phyloP scores from a whole-genome alignment of 768 basidiomycete genomes.

The Psilocybe tampanensis region DNA sequence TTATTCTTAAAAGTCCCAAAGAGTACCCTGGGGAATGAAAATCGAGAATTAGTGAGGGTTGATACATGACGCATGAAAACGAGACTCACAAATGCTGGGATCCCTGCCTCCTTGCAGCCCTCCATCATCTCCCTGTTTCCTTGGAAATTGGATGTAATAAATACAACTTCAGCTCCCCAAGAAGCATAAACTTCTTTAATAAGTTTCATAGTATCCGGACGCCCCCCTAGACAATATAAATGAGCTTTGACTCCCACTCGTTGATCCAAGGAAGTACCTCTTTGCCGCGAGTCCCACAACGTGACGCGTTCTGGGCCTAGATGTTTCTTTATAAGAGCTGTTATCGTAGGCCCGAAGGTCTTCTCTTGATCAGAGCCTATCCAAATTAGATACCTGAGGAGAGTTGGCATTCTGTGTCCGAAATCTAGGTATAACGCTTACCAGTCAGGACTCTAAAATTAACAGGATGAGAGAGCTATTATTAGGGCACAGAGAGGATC shows the following conservation, averaged over 20 bases:
- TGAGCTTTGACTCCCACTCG: not conserved
- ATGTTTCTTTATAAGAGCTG: constrained; percentile 67
- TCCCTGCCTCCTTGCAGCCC: constrained; percentile 71
- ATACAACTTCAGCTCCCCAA: constrained; percentile 84
- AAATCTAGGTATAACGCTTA: constrained; percentile 22
- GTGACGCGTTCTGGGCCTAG: constrained; percentile 70
- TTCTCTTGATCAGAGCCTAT: constrained; percentile 85
- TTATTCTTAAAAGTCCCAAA: constrained; percentile 66
- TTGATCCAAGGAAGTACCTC: constrained; percentile 39
- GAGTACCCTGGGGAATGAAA: constrained; percentile 47
- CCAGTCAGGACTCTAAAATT: constrained; percentile 49
- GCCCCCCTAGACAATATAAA: constrained; percentile 45
- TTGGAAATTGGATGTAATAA: constrained; percentile 79
- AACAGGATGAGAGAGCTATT: constrained; percentile 7
- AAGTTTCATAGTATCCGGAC: constrained; percentile 80
- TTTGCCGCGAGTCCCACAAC: constrained; percentile 78
- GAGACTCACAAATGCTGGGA: constrained; percentile 61
- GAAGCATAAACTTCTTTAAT: constrained; percentile 70
- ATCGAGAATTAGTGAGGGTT: not conserved
- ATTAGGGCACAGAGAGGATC: not conserved
- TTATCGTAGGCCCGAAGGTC: constrained; percentile 83
- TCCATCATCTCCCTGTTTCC: constrained; percentile 86
- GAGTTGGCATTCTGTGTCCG: not conserved
- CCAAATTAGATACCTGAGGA: constrained; percentile 76
- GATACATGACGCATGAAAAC: not conserved